Percentiles rank a stretch among this genome's conserved stretches.
These are phyloP conservation scores for Austropuccinia psidii DNA, from an alignment of 1,284 basidiomycete genomes.

Conservation along the genomic window DNA sequence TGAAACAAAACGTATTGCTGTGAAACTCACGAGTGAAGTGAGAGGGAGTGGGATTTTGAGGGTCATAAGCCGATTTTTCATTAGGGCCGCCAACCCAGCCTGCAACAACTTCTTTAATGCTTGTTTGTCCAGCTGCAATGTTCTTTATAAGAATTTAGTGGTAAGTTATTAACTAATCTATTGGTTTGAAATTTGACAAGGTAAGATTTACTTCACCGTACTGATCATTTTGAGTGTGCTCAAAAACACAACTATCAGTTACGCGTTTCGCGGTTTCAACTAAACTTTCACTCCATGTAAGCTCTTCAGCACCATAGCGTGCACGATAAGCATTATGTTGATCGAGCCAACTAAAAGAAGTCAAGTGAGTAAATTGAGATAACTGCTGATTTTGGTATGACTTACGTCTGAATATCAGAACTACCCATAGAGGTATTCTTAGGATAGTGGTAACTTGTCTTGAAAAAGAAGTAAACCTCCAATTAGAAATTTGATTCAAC, in stretches of 20 bases:
- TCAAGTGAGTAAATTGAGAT: too few species aligned
- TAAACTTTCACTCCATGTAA: constrained; percentile 25
- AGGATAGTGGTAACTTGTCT: too few species aligned
- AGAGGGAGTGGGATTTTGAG: not conserved
- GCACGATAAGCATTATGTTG: constrained; percentile 26
- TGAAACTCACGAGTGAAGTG: constrained; percentile 35
- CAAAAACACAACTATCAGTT: constrained; percentile 19
- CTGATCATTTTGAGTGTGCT: constrained; percentile 21
- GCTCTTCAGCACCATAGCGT: constrained; percentile 1
- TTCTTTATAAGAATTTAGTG: not conserved
- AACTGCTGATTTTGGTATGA: too few species aligned
- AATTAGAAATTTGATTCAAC: too few species aligned
- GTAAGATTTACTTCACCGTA: constrained; percentile 20
- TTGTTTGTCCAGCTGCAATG: constrained; percentile 33
- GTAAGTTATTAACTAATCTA: not conserved
- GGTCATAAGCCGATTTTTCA: constrained; percentile 26
- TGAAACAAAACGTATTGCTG: not conserved
- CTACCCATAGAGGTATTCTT: too few species aligned
- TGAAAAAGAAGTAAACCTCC: too few species aligned
- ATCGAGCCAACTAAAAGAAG: constrained; percentile 28
- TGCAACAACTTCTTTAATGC: not conserved
- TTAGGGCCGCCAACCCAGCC: constrained; percentile 25
- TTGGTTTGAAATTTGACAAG: not conserved
- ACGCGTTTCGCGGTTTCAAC: constrained; percentile 1
- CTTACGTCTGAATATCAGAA: too few species aligned